Evolutionary conservation across 2,329 filamentous ascomycete species (phyloP), one percentile per base, ranked within the genome.

Genomic region (Ophiostoma ips): DNA sequence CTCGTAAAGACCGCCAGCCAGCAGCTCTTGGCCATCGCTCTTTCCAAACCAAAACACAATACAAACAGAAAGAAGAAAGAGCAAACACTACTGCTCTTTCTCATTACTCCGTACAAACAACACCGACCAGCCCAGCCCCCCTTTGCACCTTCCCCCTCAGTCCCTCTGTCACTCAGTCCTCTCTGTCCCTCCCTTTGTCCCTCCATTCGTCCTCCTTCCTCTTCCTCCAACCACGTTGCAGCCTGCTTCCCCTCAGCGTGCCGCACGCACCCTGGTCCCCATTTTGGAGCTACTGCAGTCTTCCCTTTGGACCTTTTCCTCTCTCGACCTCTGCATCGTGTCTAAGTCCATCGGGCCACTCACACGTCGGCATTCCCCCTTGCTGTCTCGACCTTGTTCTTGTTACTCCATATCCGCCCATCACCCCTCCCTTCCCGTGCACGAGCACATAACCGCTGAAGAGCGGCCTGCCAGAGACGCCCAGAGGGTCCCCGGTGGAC

Each of bases 211-310:
- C 28, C 18, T 18, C 18, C 36, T 8, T 13, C 18, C 21, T 19
- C 40, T 19, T 40, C 24, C 46, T 47, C 34, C 47, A 47, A 36
- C 50, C 44, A 35, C 15, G 43, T 18, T 15, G 37, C 45, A 40
- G 33, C 45, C 48, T 50, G 50, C 48, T 31, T 46, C 36, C 48
- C 21, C 38, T 41, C 50, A 46, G 49, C 46, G 43, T 38, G 46
- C 51, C 36, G 53, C 50, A 48, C 36, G 53, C 50, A 48, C 24
- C 30, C 37, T 19, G 11, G 15, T n/a, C 13, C 12, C 37, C 38
- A 13, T 30, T 30, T 31, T 43, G 53, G 46, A 53, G 53, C 53
- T 53, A 48, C 53, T 55, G 53, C 53, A 55, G 43, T 46, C 43
- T 34, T 19, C 46, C 41, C 52, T 44, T 46, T 33, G 21, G 34